phyloP scores from a whole-genome alignment of 345 rosid species.

The Gossypium sturtianum region DNA sequence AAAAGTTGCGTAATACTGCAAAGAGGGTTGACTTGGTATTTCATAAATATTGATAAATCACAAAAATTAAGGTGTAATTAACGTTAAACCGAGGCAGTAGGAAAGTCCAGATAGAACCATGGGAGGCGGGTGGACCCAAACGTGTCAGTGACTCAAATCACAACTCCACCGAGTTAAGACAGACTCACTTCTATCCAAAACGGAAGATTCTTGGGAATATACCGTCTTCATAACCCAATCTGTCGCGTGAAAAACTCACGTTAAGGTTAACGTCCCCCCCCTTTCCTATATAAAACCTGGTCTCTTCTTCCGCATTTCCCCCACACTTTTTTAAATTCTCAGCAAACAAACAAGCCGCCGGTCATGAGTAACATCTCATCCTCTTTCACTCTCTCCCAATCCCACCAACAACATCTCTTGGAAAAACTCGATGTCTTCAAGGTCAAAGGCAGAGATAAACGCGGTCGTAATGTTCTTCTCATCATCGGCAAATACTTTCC shows the following conservation, averaged over 20 bases:
- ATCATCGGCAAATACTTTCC: slow-evolving; percentile 42
- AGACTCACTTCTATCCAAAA: slow-evolving; percentile 18
- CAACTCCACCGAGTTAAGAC: slow-evolving; percentile 9
- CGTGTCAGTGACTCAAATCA: slow-evolving; percentile 4
- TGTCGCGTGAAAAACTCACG: neutral
- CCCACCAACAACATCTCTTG: slow-evolving; percentile 5
- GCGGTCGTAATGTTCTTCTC: slow-evolving; percentile 24
- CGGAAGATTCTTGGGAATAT: slow-evolving; percentile 17
- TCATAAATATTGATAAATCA: too few species aligned
- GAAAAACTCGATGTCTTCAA: slow-evolving; percentile 35
- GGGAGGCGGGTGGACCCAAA: neutral
- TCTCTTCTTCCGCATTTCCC: neutral
- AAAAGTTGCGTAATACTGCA: too few species aligned
- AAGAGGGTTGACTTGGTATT: too few species aligned
- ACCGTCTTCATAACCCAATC: neutral
- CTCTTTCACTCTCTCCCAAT: neutral
- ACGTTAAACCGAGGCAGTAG: neutral
- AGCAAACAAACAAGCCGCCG: neutral
- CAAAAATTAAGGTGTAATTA: too few species aligned
- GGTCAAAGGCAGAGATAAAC: slow-evolving; percentile 36
- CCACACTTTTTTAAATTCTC: neutral
- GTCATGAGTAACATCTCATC: neutral
- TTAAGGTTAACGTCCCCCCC: neutral
- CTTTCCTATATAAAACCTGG: neutral
- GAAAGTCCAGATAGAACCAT: neutral